phyloP scores from a whole-genome alignment of 352 stramenopile species.

The Thraustochytrium sp. region DNA sequence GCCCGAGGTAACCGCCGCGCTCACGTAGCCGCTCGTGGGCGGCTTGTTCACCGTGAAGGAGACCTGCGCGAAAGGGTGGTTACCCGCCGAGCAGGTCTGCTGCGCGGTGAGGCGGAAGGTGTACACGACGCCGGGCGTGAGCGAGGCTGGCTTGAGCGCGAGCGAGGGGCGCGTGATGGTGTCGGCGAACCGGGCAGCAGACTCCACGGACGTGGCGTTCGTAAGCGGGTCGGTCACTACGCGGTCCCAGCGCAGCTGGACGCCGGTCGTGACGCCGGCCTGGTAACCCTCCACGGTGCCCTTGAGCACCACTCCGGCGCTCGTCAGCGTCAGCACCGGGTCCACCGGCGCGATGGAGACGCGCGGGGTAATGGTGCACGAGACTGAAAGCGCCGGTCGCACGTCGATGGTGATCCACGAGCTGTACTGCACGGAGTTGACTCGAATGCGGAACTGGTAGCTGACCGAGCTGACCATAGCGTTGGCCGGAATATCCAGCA shows the following conservation, averaged over 20 bases:
- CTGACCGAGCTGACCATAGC: background rate
- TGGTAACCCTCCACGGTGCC: background rate
- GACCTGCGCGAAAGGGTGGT: background rate
- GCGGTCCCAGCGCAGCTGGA: slow-evolving; percentile 1
- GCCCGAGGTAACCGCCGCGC: background rate
- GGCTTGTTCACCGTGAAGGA: slow-evolving; percentile 33
- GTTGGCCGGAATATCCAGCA: background rate
- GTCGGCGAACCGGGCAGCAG: background rate
- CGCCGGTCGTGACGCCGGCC: background rate
- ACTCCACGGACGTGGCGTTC: background rate
- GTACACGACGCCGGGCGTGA: background rate
- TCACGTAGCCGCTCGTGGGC: background rate
- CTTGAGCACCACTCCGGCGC: background rate
- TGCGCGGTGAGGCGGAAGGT: background rate
- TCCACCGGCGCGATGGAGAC: background rate
- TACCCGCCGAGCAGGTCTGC: background rate
- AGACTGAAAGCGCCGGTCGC: background rate
- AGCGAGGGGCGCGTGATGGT: background rate
- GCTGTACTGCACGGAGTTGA: background rate
- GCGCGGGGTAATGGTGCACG: background rate
- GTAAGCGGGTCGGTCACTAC: background rate
- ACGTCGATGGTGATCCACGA: background rate
- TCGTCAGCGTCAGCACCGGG: background rate
- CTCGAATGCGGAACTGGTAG: background rate
- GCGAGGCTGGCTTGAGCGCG: background rate